A percentile compares a stretch with the other conserved stretches of the same genome.
These are phyloP conservation scores for Diplodia sapinea DNA, from an alignment of 2,329 filamentous ascomycete genomes.

Conservation along the genomic window DNA sequence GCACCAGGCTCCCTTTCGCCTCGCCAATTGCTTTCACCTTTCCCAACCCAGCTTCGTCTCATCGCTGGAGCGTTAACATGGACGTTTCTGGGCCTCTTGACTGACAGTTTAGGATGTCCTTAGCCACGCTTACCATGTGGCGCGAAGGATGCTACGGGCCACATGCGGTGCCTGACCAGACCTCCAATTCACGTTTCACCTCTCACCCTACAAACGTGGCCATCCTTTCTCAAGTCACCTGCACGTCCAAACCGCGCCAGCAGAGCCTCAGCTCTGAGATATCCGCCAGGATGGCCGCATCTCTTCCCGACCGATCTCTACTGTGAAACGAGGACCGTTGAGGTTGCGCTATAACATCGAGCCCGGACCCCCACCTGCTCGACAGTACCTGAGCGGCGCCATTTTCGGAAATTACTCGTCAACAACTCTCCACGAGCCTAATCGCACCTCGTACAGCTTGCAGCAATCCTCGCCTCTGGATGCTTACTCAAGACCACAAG, in stretches of 20 bases:
- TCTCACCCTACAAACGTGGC: neutral
- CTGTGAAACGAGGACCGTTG: neutral
- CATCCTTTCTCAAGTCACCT: neutral
- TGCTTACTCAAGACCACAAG: neutral
- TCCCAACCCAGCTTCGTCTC: constrained; percentile 2
- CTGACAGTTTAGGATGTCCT: neutral
- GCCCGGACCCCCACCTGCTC: no score
- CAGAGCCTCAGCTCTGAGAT: neutral
- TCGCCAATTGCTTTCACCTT: neutral
- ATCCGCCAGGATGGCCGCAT: neutral
- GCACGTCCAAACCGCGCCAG: neutral
- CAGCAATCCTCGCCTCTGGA: neutral
- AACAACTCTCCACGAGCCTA: neutral
- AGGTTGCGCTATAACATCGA: neutral
- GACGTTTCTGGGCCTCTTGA: neutral
- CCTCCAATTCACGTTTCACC: neutral
- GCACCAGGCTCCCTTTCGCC: neutral
- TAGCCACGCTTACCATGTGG: neutral
- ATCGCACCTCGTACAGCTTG: neutral
- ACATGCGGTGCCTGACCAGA: neutral
- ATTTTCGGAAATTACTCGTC: neutral
- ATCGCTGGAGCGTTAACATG: neutral
- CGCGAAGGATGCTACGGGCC: neutral
- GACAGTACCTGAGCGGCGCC: neutral
- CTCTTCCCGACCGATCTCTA: neutral